Evolutionary conservation across 306 rosid species (phyloP).

Genomic region (Inga oerstediana): DNA sequence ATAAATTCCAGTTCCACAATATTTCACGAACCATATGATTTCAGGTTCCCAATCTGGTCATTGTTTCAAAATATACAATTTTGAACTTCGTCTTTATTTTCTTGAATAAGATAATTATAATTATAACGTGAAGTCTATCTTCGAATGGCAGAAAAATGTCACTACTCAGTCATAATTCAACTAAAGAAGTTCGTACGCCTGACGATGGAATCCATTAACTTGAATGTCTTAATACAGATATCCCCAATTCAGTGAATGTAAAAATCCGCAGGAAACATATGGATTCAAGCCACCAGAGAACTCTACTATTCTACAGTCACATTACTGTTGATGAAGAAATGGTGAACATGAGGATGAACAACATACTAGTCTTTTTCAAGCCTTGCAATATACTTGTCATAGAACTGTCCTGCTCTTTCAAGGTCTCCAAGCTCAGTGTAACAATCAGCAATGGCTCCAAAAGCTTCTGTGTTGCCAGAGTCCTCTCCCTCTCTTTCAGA

Average conservation of each 20-base stretch:
- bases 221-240: not conserved
- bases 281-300: conserved; percentile 3
- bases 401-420: conserved; percentile 79
- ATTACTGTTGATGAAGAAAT: not conserved
- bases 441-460: conserved; percentile 97
- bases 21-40: too few relatives aligned
- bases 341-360: not conserved
- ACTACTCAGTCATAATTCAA: not conserved
- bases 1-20: too few relatives aligned
- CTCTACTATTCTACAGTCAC: conserved; percentile 27
- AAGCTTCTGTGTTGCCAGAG: conserved; percentile 93
- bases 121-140: too few relatives aligned
- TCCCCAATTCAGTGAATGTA: not conserved
- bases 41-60: too few relatives aligned
- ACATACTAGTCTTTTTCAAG: conserved; percentile 69
- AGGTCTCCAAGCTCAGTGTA: conserved; percentile 98
- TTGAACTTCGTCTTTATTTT: too few relatives aligned
- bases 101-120: too few relatives aligned
- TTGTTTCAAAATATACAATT: too few relatives aligned
- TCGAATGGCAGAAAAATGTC: not conserved
- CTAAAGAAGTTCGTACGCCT: not conserved
- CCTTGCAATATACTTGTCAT: conserved; percentile 79
- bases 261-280: conserved; percentile 25
- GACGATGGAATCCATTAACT: not conserved
- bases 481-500: conserved; percentile 83